Base-by-base conservation (phyloP, 1,284 basidiomycete species). In the Cutaneotrichosporon curvatum region DNA sequence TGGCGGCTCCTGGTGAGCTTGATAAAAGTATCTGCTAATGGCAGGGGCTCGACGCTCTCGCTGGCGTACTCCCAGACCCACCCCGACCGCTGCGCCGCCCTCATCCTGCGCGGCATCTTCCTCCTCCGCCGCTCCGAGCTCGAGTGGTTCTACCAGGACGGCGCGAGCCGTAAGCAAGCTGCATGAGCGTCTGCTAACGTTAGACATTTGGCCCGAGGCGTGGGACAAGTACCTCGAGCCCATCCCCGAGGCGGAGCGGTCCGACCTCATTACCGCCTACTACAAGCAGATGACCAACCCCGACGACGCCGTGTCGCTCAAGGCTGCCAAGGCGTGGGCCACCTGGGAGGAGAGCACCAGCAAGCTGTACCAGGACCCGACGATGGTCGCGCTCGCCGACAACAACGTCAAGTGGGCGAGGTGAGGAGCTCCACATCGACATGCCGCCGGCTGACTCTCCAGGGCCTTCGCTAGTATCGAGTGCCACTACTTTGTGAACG, bases 311-410 rank as follows among this genome's bases (percentile, higher is more conserved):
- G 75, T 84, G 23, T 67, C 53, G 28, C 54, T 62, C 4, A 33
- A 37, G 11, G 90, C 91, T 1, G 90, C 90, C 0, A 85, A 80
- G 60, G 83, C 87, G 1, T 61, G 58, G 56, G 76, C 83, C 4
- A 84, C 82, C 59, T 92, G 87, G 87, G 89, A 92, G 84, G 88
- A 90, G 85, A 75, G 77, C 28, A 91, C 88, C 4, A 83, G 81
- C 7, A 83, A 80, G 64, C 73, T 92, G 28, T 74, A 76, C 48
- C 78, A 87, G 21, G 84, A 87, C 59, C 80, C 81, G 2, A 78
- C 74, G 4, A 77, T 82, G 53, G 73, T 92, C 39, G 79, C 79
- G n/a, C 77, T 79, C 47, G 85, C 84, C 6, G 81, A 82, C 43
- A 75, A 82, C 37, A 84, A 84, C 57, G 76, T 44, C 18, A 47